phyloP scores from a whole-genome alignment of 2,329 filamentous ascomycete species.

The Penicillium sp. region DNA sequence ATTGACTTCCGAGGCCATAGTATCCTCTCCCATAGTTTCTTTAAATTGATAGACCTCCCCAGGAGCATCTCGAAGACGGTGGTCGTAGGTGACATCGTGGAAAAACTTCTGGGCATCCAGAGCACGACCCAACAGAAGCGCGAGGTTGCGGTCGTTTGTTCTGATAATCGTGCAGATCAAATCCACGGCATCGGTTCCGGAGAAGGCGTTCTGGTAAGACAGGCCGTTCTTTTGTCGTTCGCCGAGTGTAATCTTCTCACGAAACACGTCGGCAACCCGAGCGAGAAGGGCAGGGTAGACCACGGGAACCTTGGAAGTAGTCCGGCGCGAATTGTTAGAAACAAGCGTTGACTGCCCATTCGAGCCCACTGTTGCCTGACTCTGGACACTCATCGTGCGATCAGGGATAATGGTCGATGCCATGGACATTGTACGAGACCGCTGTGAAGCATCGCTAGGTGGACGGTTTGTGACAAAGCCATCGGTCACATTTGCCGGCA shows the following conservation, averaged over 20 bases:
- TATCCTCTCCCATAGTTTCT: conserved; percentile 80
- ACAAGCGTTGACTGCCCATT: conserved; percentile 54
- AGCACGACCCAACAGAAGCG: conserved; percentile 82
- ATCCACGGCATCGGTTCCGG: conserved; percentile 91
- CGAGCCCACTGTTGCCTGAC: conserved; percentile 50
- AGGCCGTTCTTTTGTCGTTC: conserved; percentile 95
- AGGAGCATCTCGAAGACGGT: conserved; percentile 87
- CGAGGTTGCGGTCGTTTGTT: conserved; percentile 92
- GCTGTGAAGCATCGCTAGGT: conserved; percentile 44
- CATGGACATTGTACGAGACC: conserved; percentile 80
- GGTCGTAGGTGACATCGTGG: conserved; percentile 97
- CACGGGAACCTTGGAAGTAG: conserved; percentile 62
- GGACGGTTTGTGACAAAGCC: conserved; percentile 33
- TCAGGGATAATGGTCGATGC: conserved; percentile 66
- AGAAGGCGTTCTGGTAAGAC: conserved; percentile 96
- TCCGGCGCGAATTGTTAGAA: conserved; percentile 60
- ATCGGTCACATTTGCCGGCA: conserved; percentile 53
- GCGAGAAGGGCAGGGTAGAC: conserved; percentile 94
- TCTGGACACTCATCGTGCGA: conserved; percentile 57
- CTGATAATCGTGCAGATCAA: conserved; percentile 95
- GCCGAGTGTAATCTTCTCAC: conserved; percentile 78
- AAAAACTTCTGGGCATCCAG: conserved; percentile 98
- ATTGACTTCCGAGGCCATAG: conserved; percentile 71
- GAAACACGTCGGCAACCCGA: conserved; percentile 88
- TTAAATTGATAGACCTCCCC: conserved; percentile 96